A percentile compares a stretch with the other conserved stretches of the same genome.
phyloP scores from a whole-genome alignment of 1,284 basidiomycete species.

The Ustilago trichophora region DNA sequence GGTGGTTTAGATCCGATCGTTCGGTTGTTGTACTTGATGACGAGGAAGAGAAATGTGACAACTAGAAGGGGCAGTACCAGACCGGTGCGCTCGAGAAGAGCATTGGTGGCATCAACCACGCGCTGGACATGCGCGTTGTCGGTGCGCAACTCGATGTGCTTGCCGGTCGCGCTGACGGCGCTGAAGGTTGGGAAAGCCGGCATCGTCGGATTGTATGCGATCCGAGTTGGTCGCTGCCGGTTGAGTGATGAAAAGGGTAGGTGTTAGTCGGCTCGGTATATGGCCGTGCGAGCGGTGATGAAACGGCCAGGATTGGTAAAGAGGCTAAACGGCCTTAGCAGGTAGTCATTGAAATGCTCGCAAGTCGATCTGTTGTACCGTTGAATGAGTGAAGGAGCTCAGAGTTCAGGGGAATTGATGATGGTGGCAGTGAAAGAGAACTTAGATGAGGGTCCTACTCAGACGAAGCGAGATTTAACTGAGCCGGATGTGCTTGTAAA shows the following conservation, averaged over 20 bases:
- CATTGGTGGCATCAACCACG: slow-evolving; percentile 8
- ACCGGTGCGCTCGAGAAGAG: slow-evolving; percentile 16
- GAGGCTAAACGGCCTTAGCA: too few species aligned
- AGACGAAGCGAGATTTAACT: too few species aligned
- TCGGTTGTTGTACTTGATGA: slow-evolving; percentile 43
- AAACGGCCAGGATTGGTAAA: too few species aligned
- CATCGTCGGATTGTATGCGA: slow-evolving; percentile 3
- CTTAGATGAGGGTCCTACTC: too few species aligned
- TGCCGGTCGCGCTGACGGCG: slow-evolving; percentile 11
- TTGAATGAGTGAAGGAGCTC: too few species aligned
- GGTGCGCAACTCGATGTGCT: slow-evolving; percentile 23
- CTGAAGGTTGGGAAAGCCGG: slow-evolving; percentile 24
- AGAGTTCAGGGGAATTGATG: too few species aligned
- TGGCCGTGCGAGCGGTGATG: too few species aligned
- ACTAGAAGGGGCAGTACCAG: slow-evolving; percentile 17
- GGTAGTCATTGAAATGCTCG: too few species aligned
- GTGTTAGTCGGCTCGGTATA: too few species aligned
- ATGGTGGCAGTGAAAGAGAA: too few species aligned
- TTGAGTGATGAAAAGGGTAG: neutral
- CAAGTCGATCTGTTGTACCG: too few species aligned
- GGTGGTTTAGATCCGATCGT: slow-evolving; percentile 26
- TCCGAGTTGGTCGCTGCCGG: neutral
- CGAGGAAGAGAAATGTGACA: slow-evolving; percentile 21
- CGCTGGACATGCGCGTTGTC: slow-evolving; percentile 24
- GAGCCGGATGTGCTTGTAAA: too few species aligned